Evolutionary conservation across 305 asterid genomes (phyloP), one percentile per base, ranked within the genome.

Genomic region (Nicotiana rustica): DNA sequence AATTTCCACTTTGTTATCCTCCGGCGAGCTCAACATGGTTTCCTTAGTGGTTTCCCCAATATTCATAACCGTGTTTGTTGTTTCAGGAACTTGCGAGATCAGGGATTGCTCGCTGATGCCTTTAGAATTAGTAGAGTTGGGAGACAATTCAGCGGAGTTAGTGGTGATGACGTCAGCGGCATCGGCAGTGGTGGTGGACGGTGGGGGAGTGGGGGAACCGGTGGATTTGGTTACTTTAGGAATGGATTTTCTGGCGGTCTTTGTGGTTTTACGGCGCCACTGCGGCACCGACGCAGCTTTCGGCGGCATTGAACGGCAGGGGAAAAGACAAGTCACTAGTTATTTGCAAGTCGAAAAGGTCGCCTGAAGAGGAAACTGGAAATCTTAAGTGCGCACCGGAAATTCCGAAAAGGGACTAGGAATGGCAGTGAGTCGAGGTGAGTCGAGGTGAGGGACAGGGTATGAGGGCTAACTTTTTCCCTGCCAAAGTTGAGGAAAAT

Each of bases 231-330:
- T 55, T 13, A 62, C 62, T 13, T 3, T 19, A 71, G 35, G 55
- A 6, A 17, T 17, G 18, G 87, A 82, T 38, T 86, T 83, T 6
- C 87, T 77, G 52, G 84, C 85, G 67, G 89, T 82, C 83, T 67
- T 15, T 49, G 81, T 80, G 9, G 19, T 7, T 41, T 41, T 41
- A 85, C 79, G 10, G 82, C 85, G 83, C 35, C 80, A 15, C 83
- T 79, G 84, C 75, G 84, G 84, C 84, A 41, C 55, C 83, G 87
- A n/a, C 77, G 88, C 61, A 12, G 84, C 33, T 83, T 89, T 90
- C 33, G 92, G 94, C 49, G 90, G 89, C 94, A 84, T 87, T 59
- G 66, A 2, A 59, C 47, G 57, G 35, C 15, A 15, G 3, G 31
- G 29, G 52, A 67, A 14, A 35, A 35, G 29, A 15, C 55, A 67